Evolutionary conservation across 192 early-diverging fungal species (phyloP).

Genomic region (Coemansia sp.): DNA sequence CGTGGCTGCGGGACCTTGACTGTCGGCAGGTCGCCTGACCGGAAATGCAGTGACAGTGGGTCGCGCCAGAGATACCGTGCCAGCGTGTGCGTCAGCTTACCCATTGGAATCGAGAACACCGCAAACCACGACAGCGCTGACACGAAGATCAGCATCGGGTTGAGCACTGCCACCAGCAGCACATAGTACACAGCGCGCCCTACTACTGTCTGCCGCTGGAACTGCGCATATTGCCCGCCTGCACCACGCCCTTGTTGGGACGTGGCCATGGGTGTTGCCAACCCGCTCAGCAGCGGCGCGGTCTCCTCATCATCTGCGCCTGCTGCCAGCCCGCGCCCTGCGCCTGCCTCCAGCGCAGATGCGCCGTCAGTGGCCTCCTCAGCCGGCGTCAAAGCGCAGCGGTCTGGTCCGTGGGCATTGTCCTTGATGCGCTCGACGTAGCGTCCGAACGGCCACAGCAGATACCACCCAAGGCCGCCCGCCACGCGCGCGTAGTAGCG

Average conservation of each 20-base stretch:
- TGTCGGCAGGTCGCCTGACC: constrained; percentile 57
- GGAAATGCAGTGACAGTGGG: constrained; percentile 74
- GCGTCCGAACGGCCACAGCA: constrained; percentile 97
- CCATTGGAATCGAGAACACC: constrained; percentile 92
- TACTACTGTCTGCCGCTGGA: constrained; percentile 29
- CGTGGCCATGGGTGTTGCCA: neutral
- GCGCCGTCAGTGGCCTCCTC: constrained; percentile 30
- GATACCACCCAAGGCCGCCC: constrained; percentile 75
- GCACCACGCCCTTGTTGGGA: neutral
- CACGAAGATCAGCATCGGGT: constrained; percentile 76
- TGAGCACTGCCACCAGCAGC: constrained; percentile 49
- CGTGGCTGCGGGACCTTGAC: constrained; percentile 29
- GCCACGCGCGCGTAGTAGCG: constrained; percentile 64
- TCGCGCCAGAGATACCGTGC: constrained; percentile 73
- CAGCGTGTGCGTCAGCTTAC: constrained; percentile 83
- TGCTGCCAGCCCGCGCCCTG: constrained; percentile 9
- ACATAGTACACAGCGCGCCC: constrained; percentile 31
- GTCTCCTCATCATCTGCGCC: constrained; percentile 45
- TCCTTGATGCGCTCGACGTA: constrained; percentile 73
- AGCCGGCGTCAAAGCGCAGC: constrained; percentile 14
- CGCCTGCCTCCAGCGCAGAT: constrained; percentile 30
- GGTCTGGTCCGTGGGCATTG: constrained; percentile 24
- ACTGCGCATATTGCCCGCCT: constrained; percentile 6
- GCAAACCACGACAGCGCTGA: constrained; percentile 79
- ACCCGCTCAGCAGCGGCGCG: constrained; percentile 31